These are phyloP conservation scores for Punctularia strigosozonata DNA, from an alignment of 768 basidiomycete species.

Conservation along the genomic window DNA sequence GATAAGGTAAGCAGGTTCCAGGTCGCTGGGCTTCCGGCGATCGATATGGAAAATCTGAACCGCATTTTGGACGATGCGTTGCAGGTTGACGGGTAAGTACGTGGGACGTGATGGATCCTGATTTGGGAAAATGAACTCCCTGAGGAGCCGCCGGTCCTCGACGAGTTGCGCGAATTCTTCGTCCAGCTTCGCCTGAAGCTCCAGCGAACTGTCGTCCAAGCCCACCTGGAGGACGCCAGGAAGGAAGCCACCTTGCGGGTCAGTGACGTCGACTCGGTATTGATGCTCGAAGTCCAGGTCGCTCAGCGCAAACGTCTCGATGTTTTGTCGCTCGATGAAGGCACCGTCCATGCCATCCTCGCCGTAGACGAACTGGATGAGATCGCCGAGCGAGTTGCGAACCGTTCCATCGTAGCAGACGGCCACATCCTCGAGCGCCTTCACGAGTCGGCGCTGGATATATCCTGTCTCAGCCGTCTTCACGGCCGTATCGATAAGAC, in stretches of 20 bases:
- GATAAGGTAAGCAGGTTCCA: conserved; percentile 81
- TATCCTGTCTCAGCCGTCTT: conserved; percentile 99
- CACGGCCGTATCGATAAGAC: conserved; percentile 97
- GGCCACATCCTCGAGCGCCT: conserved; percentile 95
- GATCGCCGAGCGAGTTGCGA: conserved; percentile 91
- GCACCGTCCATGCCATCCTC: conserved; percentile 99
- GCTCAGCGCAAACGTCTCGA: conserved; percentile 79
- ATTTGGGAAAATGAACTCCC: conserved; percentile 76
- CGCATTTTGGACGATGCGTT: conserved; percentile 92
- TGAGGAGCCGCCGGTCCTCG: conserved; percentile 68
- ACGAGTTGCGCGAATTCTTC: conserved; percentile 56
- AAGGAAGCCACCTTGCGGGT: conserved; percentile 68
- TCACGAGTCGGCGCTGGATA: conserved; percentile 95
- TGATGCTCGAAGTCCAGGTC: conserved; percentile 79
- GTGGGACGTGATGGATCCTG: conserved; percentile 60
- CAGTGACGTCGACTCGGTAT: conserved; percentile 92
- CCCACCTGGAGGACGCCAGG: conserved; percentile 77
- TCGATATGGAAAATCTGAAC: conserved; percentile 97
- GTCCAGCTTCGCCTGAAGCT: conserved; percentile 77
- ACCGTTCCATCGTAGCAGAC: conserved; percentile 98
- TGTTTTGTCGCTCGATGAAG: conserved; percentile 90
- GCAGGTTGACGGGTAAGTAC: conserved; percentile 90
- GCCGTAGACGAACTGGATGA: conserved; percentile 93
- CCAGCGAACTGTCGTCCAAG: conserved; percentile 72
- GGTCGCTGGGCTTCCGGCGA: conserved; percentile 82